Base-by-base conservation (phyloP, 2,329 filamentous ascomycete species). In the Amauroascus verrucosus region DNA sequence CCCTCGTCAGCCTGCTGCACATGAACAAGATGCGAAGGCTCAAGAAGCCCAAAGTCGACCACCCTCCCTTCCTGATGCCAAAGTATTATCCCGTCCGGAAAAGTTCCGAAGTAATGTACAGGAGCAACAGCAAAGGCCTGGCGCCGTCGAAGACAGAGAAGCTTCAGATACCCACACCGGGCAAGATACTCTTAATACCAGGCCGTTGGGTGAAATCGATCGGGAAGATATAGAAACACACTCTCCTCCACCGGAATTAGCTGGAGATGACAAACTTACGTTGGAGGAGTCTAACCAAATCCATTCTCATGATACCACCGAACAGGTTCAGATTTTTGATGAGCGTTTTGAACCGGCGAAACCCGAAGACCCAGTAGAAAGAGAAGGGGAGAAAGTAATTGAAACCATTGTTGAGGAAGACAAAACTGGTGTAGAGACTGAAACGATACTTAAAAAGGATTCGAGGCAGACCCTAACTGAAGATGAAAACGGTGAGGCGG, bases 231-330 rank as follows among this genome's bases (percentile, higher is more conserved):
- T 16, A 28, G n/a, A 40, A 40, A 6, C 43, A n/a, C 9, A n/a
- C 9, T 28, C 24, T 4, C 11, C 16, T 11, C 13, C 6, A 11
- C 13, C 43, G 9, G 49, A 26, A 20, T 18, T 33, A 20, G 48
- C 32, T 28, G 28, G 35, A 9, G 18, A 55, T 35, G 6, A 8
- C 7, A 54, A 63, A 48, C 9, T 11, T 16, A 24, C 2, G 22
- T 11, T n/a, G 9, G 13, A 28, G 16, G 43, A 30, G 24, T 14
- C 43, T 11, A 16, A 2, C 14, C 43, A 28, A 13, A 16, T 30
- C 14, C 24, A 22, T 28, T 2, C 22, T 45, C 43, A 45, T 30
- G 26, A 9, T 16, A 20, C 26, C 2, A 45, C 22, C 16, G 43
- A 30, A 16, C 22, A 6, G 16, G 4, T 14, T 30, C 11, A 26